Percentiles rank a stretch among this genome's conserved stretches.
Evolutionary conservation across 345 rosid species (phyloP).

Genomic region (Trapa bicornis): DNA sequence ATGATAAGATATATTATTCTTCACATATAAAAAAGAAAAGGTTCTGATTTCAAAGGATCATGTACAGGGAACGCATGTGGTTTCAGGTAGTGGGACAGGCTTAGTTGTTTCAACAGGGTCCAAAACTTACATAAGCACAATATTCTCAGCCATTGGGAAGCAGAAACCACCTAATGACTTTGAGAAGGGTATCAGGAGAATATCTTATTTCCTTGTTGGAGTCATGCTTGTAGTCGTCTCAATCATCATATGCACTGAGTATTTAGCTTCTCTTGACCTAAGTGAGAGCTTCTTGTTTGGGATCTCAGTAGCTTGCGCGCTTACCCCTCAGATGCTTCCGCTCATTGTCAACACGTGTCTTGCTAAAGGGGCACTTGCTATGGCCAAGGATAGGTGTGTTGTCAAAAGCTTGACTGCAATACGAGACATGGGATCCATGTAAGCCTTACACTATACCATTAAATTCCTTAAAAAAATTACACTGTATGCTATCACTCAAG

Average conservation of each 20-base stretch:
- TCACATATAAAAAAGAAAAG: neutral
- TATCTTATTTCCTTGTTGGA: slow-evolving; percentile 49
- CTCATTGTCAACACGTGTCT: slow-evolving; percentile 58
- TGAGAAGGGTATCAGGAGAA: slow-evolving; percentile 36
- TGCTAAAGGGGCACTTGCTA: slow-evolving; percentile 64
- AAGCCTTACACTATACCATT: slow-evolving; percentile 11
- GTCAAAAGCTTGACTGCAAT: slow-evolving; percentile 55
- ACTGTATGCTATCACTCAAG: too few species aligned
- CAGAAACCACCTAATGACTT: slow-evolving; percentile 45
- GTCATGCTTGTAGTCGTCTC: slow-evolving; percentile 43
- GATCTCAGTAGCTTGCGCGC: slow-evolving; percentile 55
- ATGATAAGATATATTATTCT: neutral
- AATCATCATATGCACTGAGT: slow-evolving; percentile 29
- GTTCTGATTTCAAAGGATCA: neutral
- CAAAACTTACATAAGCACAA: slow-evolving; percentile 54
- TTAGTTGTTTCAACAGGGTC: slow-evolving; percentile 59
- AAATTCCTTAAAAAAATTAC: neutral
- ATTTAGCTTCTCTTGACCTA: slow-evolving; percentile 17
- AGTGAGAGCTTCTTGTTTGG: slow-evolving; percentile 49
- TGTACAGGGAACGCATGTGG: slow-evolving; percentile 59
- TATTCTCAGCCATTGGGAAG: slow-evolving; percentile 50
- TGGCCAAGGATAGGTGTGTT: slow-evolving; percentile 67
- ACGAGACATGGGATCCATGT: slow-evolving; percentile 70
- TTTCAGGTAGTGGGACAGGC: slow-evolving; percentile 58
- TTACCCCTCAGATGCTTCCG: slow-evolving; percentile 77